Evolutionary conservation across 2,329 filamentous ascomycete species (phyloP).

Genomic region (Rhytidhysteron rufulum): DNA sequence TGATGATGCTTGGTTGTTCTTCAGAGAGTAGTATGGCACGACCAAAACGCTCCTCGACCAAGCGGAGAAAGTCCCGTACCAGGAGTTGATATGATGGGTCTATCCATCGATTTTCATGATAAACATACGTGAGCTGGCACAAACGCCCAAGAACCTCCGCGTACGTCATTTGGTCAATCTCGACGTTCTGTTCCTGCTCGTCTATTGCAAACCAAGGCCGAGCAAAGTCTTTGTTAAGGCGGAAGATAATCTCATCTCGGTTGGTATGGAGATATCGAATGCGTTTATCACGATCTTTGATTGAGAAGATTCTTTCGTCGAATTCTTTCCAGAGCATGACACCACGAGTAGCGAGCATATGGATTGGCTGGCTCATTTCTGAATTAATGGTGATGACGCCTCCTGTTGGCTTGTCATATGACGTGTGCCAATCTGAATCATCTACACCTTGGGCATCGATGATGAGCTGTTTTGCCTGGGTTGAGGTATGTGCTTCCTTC

Average conservation of each 20-base stretch:
- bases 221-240: constrained; percentile 92
- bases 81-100: constrained; percentile 74
- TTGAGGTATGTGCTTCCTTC: constrained; percentile 86
- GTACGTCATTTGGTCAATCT: constrained; percentile 95
- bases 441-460: constrained; percentile 79
- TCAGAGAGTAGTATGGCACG: constrained; percentile 12
- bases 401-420: constrained; percentile 60
- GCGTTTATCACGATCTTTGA: constrained; percentile 55
- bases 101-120: constrained; percentile 88
- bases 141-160: constrained; percentile 80
- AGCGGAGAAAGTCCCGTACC: constrained; percentile 82
- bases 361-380: constrained; percentile 96
- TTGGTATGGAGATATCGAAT: constrained; percentile 83
- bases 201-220: constrained; percentile 96
- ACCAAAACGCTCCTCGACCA: constrained; percentile 9
- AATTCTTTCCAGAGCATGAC: constrained; percentile 93
- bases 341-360: constrained; percentile 90
- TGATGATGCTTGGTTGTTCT: constrained; percentile 8
- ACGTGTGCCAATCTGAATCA: constrained; percentile 84
- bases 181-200: constrained; percentile 69
- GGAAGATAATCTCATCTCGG: constrained; percentile 88
- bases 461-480: constrained; percentile 84
- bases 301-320: constrained; percentile 83
- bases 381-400: constrained; percentile 84
- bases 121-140: constrained; percentile 87